phyloP scores from a whole-genome alignment of 148 eudicot species.

The Chenopodium formosanum region DNA sequence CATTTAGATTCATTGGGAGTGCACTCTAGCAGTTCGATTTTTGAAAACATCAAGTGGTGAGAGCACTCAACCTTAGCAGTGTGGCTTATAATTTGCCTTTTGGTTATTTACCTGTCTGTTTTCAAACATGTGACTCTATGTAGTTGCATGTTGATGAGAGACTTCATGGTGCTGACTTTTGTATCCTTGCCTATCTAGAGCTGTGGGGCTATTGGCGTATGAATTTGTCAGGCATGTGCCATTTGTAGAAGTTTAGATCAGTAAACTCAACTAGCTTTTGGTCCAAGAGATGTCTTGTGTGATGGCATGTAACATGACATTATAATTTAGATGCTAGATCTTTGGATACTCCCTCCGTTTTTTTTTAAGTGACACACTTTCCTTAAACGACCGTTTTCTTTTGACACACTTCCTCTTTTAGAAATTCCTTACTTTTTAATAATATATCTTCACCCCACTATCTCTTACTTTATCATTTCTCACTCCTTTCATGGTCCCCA shows the following conservation, averaged over 20 bases:
- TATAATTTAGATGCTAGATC: no score
- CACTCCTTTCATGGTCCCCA: no score
- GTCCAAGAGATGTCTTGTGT: not conserved
- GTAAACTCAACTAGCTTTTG: no score
- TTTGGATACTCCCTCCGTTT: no score
- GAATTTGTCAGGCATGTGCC: not conserved
- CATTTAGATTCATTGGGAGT: constrained; percentile 89
- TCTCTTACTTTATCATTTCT: no score
- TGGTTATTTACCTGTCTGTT: not conserved
- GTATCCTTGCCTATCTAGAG: not conserved
- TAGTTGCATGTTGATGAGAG: not conserved
- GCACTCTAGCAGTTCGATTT: constrained; percentile 54
- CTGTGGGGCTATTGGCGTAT: not conserved
- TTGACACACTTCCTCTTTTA: no score
- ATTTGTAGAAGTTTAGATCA: not conserved
- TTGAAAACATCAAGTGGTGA: constrained; percentile 62
- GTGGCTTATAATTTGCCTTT: not conserved
- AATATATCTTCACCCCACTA: no score
- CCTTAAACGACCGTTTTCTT: no score
- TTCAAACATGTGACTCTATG: not conserved
- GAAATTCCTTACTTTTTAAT: no score
- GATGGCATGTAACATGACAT: not conserved
- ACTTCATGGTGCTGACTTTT: not conserved
- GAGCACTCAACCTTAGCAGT: not conserved
- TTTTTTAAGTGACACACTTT: no score